A percentile compares a stretch with the other conserved stretches of the same genome.
These are phyloP conservation scores for Dentipellis fragilis DNA, from an alignment of 768 basidiomycete species.

Conservation along the genomic window DNA sequence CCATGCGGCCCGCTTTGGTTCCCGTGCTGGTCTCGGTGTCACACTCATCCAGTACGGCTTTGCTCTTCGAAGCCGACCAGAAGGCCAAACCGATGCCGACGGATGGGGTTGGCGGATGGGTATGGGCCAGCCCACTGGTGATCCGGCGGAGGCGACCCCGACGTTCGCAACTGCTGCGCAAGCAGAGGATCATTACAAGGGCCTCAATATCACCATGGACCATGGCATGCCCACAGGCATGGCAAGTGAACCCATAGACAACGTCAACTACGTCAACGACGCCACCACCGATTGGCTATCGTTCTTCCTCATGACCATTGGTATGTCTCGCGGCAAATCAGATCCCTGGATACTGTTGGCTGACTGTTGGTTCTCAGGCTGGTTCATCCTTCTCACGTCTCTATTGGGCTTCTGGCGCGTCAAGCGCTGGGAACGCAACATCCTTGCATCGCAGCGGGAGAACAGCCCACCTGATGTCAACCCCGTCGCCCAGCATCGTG, in stretches of 20 bases:
- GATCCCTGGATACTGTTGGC: background rate
- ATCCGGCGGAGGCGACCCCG: background rate
- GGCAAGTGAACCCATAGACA: constrained; percentile 5
- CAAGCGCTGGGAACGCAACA: constrained; percentile 79
- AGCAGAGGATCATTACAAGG: constrained; percentile 12
- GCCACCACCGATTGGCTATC: constrained; percentile 89
- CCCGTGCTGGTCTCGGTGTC: constrained; percentile 89
- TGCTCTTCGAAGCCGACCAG: constrained; percentile 44
- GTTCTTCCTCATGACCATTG: constrained; percentile 88
- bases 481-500: constrained; percentile 5
- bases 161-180: constrained; percentile 8
- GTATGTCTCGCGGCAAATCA: constrained; percentile 25
- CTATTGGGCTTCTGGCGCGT: constrained; percentile 84
- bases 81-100: constrained; percentile 27
- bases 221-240: constrained; percentile 9
- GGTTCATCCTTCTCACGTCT: constrained; percentile 87
- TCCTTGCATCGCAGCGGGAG: constrained; percentile 47
- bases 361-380: constrained; percentile 33
- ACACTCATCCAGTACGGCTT: constrained; percentile 96
- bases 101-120: constrained; percentile 9
- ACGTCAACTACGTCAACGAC: constrained; percentile 23
- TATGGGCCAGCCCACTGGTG: background rate
- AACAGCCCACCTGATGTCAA: constrained; percentile 14
- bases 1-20: constrained; percentile 88
- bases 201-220: constrained; percentile 16